Conservation (phyloP, 768 basidiomycete genomes). For the Hypholoma fasciculare region DNA sequence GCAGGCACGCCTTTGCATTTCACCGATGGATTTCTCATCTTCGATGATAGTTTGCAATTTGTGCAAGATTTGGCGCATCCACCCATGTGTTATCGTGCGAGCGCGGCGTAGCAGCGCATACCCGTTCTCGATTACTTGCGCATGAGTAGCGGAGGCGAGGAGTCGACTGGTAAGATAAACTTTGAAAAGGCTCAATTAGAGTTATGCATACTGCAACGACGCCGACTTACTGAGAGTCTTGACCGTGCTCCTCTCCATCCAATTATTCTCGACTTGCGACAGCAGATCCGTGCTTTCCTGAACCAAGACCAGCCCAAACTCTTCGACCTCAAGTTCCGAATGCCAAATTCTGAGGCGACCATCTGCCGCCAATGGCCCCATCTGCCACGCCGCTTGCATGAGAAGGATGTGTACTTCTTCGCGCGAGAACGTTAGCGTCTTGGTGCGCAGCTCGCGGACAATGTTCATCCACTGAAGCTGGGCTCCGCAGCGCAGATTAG, state of each 20-base stretch:
- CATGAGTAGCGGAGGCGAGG: conserved; percentile 22
- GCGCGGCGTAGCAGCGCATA: conserved; percentile 28
- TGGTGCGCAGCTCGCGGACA: conserved; percentile 40
- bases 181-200: conserved; percentile 20
- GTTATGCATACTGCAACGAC: neutral
- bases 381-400: conserved; percentile 44
- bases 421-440: conserved; percentile 35
- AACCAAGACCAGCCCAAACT: conserved; percentile 38
- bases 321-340: conserved; percentile 25
- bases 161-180: conserved; percentile 38
- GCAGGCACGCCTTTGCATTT: conserved; percentile 26
- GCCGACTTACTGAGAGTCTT: conserved; percentile 16
- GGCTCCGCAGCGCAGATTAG: conserved; percentile 42
- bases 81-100: conserved; percentile 31
- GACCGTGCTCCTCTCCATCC: conserved; percentile 27
- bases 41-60: conserved; percentile 19
- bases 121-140: conserved; percentile 14
- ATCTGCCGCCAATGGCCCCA: conserved; percentile 16
- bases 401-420: conserved; percentile 42
- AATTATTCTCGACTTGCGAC: conserved; percentile 37
- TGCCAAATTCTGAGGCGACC: conserved; percentile 35
- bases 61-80: conserved; percentile 32
- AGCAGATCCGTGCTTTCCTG: conserved; percentile 34
- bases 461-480: conserved; percentile 54
- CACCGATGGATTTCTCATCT: conserved; percentile 8